These are phyloP conservation scores for Penicillium sp. DNA, from an alignment of 2,329 filamentous ascomycete genomes.

Conservation along the genomic window DNA sequence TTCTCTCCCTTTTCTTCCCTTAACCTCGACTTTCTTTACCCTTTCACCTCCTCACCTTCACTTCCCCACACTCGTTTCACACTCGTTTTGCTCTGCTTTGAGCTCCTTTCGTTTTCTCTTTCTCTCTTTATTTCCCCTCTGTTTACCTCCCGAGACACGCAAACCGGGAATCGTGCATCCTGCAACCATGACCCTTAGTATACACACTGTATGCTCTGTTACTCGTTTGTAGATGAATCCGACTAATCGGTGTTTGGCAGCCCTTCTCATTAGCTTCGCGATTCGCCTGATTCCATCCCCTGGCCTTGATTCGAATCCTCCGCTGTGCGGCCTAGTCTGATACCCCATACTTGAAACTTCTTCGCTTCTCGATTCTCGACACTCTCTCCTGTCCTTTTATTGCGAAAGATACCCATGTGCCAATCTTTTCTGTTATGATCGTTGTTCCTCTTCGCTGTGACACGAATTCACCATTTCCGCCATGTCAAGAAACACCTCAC, in stretches of 20 bases:
- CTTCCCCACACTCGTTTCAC: constrained; percentile 3
- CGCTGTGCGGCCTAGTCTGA: constrained; percentile 12
- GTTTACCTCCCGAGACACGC: constrained; percentile 12
- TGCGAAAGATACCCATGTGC: constrained; percentile 16
- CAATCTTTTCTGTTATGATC: constrained; percentile 20
- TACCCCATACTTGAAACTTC: constrained; percentile 5
- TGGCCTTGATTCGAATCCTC: constrained; percentile 16
- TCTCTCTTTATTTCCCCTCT: not conserved
- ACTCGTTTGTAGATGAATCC: constrained; percentile 7
- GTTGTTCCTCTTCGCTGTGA: not conserved
- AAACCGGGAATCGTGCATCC: constrained; percentile 10
- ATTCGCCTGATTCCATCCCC: constrained; percentile 15
- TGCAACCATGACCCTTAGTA: constrained; percentile 19
- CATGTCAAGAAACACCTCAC: constrained; percentile 14
- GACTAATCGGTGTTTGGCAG: constrained; percentile 20
- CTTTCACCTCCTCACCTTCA: not conserved
- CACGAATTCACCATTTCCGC: not conserved
- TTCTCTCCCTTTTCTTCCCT: constrained; percentile 4
- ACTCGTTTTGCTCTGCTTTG: constrained; percentile 1
- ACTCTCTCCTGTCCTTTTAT: constrained; percentile 5
- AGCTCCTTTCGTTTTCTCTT: not conserved
- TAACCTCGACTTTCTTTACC: constrained; percentile 1
- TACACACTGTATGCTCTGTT: constrained; percentile 9
- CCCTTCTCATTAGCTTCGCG: constrained; percentile 9
- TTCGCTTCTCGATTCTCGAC: constrained; percentile 15